Base-by-base conservation (phyloP, 2,329 filamentous ascomycete species). In the Calonectria honghensis region DNA sequence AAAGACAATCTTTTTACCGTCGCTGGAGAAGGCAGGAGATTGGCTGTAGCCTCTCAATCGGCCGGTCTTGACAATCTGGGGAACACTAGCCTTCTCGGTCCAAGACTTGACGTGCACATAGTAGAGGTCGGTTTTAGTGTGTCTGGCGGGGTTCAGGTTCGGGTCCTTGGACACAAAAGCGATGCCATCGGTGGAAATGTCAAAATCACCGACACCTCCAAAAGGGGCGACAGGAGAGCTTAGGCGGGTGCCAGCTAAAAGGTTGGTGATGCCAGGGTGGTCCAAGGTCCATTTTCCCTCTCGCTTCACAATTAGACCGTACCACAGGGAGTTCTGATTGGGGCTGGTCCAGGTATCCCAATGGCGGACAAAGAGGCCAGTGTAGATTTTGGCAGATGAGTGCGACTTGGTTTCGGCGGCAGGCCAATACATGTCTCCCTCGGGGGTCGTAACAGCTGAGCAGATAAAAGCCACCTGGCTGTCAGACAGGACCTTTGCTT, bases 111-210 rank as follows among this genome's bases (percentile, higher is more conserved):
- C 86, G 0, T 92, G 90, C 5, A 94, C 90, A 61, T 93, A 91
- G 84, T 97, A 98, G 39, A 97, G 90, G 81, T 97, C 94, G 0
- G 93, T 93, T 80, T 96, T 96, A 7, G 95, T 98, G 83, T 94
- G 92, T 72, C 94, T 90, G 0, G 94, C 94, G 4, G 91, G 92
- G 79, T 94, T 92, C 32, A 95, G 84, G 14, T 91, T 87, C 0
- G 94, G 94, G 79, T 96, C 94, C 78, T 95, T 95, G 11, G 94
- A 90, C 13, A 95, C 91, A 80, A 96, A 96, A 9, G 93, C 91
- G 68, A 96, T 88, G 0, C 93, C 94, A 57, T 87, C 84, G 37
- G 86, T 85, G 73, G 92, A 89, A 73, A 96, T 90, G 80, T 97
- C 95, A 80, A 96, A 98, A 83, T 97, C 93, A n/a, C 92, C 91